Evolutionary conservation across 768 basidiomycete genomes (phyloP), one percentile per base, ranked within the genome.

Genomic region (Hygrophorus russula): DNA sequence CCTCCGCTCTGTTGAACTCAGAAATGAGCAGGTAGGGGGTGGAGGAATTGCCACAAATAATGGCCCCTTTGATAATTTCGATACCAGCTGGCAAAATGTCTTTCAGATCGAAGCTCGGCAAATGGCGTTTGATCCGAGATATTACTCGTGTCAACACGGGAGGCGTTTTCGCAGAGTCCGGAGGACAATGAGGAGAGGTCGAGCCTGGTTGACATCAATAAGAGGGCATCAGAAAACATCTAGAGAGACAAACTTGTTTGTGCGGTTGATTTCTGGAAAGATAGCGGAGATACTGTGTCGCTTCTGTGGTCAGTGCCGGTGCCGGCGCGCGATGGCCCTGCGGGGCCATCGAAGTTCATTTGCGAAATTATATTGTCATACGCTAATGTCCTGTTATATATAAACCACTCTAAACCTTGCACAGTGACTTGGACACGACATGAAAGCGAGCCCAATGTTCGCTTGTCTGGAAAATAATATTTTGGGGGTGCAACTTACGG

Each of bases 381-480:
- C 3, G 90, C 80, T 3, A 87, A 76, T 2, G 89, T 93, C 38
- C 80, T 70, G 62, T 97, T 98, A 62, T 88, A 96, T 33, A 98
- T 53, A 58, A 89, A 89, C 82, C 88, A 92, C 59, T 98, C 92
- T 35, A 92, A 69, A 13, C 94, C 94, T 51, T 93, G 78, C 2
- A 87, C 53, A 5, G 79, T 79, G 20, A 92, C 56, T 43, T 86
- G 80, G 24, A 97, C 76, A 31, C 94, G 81, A 53, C 90, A 94
- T 11, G 82, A 76, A 45, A 74, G 68, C 17, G 71, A 55, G 11
- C 57, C 53, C 11, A 56, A 46, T 1, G 58, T 53, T 36, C 56
- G 56, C 50, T 68, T 64, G 33, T 59, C 68, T 71, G 45, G 12
- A 39, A 48, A 17, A 24, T n/a, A 38, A 38, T 15, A 13, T 27